Base-by-base conservation (phyloP, 140 eudicot genomes). In the Stevia rebaudiana region DNA sequence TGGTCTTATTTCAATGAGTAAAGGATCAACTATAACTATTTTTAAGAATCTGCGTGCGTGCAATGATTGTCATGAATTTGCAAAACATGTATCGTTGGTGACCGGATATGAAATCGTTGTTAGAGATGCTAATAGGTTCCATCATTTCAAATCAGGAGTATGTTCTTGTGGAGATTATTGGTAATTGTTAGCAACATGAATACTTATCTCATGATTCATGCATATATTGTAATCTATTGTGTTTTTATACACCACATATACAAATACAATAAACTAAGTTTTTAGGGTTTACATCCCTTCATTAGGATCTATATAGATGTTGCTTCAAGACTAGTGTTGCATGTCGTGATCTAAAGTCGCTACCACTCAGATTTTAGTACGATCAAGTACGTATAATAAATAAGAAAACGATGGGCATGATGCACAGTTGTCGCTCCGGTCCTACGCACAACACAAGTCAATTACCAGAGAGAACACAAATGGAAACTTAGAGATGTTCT, bases 151-250 rank as follows among this genome's bases (percentile, higher is more conserved):
- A 63, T 60, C 41, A 36, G 85, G 89, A 51, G 42, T 54, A 22
- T 83, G 89, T 67, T 83, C 89, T 65, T 83, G 89, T 49, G 37
- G 71, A 37, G 85, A 83, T 67, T 83, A 76, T 52, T 83, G 89
- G 89, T 83, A 49, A 69, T 12, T 48, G 55, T 12, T 28, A 18
- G 55, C n/a, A 48, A 36, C 41, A 36, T 36, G 41, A 36, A 36
- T 36, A 36, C 2, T 36, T 46, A 17, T 16, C 7, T 16, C 3
- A 16, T 15, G 52, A 22, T 16, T 16, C 3, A 16, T 15, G 52
- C 52, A 46, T 46, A 16, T 46, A 16, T 46, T 16, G 3, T 46
- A 15, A 46, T 46, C 11, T 46, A 46, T 46, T 46, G 23, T 42
- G 8, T 18, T 12, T 19, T 48, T 9, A 8, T 48, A 17, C 6